Percentiles rank a stretch among this genome's conserved stretches.
Conservation (phyloP, 805 yeast genomes). For the Cyberlindnera sargentensis region DNA sequence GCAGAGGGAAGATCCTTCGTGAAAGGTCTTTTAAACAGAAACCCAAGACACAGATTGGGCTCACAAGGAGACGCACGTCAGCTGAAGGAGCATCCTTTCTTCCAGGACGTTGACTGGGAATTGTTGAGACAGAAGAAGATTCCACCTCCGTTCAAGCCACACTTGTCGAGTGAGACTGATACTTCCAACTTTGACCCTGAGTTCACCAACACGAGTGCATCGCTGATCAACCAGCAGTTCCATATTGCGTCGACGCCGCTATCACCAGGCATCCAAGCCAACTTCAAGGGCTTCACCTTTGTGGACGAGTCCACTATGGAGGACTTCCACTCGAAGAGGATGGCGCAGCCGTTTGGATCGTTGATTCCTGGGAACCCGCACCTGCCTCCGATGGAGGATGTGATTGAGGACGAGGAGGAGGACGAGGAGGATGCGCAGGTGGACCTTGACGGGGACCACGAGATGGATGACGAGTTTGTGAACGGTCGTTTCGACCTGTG, state of each 20-base stretch:
- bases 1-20: slow-evolving; percentile 94
- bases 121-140: slow-evolving; percentile 68
- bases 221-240: slow-evolving; percentile 64
- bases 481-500: slow-evolving; percentile 84
- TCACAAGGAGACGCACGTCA: slow-evolving; percentile 90
- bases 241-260: slow-evolving; percentile 61
- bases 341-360: slow-evolving; percentile 47
- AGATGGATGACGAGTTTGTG: slow-evolving; percentile 76
- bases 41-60: slow-evolving; percentile 93
- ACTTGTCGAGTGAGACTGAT: slow-evolving; percentile 82
- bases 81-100: slow-evolving; percentile 85
- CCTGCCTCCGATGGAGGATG: slow-evolving; percentile 78
- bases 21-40: slow-evolving; percentile 89
- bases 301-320: slow-evolving; percentile 92
- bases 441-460: slow-evolving; percentile 43
- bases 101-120: slow-evolving; percentile 88
- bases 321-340: slow-evolving; percentile 53
- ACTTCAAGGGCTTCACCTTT: slow-evolving; percentile 93
- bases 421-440: slow-evolving; percentile 35
- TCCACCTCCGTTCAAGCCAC: slow-evolving; percentile 97
- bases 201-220: slow-evolving; percentile 86
- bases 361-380: slow-evolving; percentile 76
- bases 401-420: slow-evolving; percentile 61
- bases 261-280: slow-evolving; percentile 92
- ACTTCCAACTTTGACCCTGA: slow-evolving; percentile 98